A percentile compares a stretch with the other conserved stretches of the same genome.
These are phyloP conservation scores for Chrysochromulina parva DNA, from an alignment of 78 protist species.

Conservation along the genomic window DNA sequence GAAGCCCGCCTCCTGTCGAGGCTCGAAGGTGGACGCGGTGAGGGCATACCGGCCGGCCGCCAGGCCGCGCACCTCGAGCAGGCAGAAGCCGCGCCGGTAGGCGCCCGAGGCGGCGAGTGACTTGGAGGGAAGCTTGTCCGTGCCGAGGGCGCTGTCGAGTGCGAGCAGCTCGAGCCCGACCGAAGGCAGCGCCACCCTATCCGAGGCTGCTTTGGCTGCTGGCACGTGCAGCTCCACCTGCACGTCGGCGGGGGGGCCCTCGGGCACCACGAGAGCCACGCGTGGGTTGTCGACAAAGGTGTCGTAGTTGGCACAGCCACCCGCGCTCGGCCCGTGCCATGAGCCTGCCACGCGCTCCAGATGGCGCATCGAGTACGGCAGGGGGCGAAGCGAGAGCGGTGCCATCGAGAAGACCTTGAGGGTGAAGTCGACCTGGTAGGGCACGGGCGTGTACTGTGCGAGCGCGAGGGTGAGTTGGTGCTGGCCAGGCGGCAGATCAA, in stretches of 20 bases:
- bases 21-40: neutral
- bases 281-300: neutral
- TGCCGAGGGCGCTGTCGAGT: too few species aligned
- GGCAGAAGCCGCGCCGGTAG: neutral
- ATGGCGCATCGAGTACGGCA: neutral
- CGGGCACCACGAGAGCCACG: neutral
- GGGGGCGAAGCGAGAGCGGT: neutral
- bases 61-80: neutral
- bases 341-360: neutral
- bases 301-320: neutral
- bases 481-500: neutral
- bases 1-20: neutral
- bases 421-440: neutral
- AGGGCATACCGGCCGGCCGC: neutral
- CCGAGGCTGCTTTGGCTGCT: too few species aligned
- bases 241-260: neutral
- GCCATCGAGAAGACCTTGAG: neutral
- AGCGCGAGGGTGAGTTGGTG: neutral
- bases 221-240: neutral
- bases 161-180: neutral
- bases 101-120: neutral
- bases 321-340: neutral
- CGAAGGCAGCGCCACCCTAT: neutral
- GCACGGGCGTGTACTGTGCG: neutral
- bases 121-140: too few species aligned